Evolutionary conservation across 495 filamentous ascomycete genomes (phyloP), one percentile per base, ranked within the genome.

Genomic region (Bryoglossum gracile): DNA sequence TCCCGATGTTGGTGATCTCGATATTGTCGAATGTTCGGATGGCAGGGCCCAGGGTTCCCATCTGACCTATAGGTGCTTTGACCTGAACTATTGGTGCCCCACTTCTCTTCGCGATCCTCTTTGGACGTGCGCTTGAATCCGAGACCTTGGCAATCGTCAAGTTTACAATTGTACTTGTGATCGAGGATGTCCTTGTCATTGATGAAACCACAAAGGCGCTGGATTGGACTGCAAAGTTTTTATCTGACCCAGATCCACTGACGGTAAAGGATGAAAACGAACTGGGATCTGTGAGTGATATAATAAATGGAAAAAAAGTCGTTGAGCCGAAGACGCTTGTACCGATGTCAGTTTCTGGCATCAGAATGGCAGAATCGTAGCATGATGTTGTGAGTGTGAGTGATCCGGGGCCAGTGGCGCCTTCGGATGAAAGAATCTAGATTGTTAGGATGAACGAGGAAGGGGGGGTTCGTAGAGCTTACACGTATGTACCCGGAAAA

Each of bases 1-100:
- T 10, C 2, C 47, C 47, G 3, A 8, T 18, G 21, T n/a, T 46
- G 2, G 11, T 43, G 17, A 56, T 16, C 5, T 18, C 22, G 3
- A 55, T 37, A 47, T 43, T 44, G 8, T 35, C 8, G 30, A 50
- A 46, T 32, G 21, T 42, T 11, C 13, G 8, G 10, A 63, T 54
- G 25, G 59, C 56, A 1, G 64, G 62, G 21, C 58, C 56, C n/a
- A 63, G 52, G 3, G 64, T 66, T 25, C 60, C 49, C 14, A 51
- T 52, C 28, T 67, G 64, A 34, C 35, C 28, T 4, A 61, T 34
- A 17, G 64, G 62, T 4, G 47, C 53, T 25, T 50, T 37, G 30
- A 65, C 25, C 13, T 43, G 39, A 4, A 63, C 52, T 4, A 38
- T 53, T 24, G 58, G 47, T 8, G 43, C 22, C 2, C 6, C 11